A percentile compares a stretch with the other conserved stretches of the same genome.
Conservation (phyloP, 345 rosid species). For the Triadica sebifera region DNA sequence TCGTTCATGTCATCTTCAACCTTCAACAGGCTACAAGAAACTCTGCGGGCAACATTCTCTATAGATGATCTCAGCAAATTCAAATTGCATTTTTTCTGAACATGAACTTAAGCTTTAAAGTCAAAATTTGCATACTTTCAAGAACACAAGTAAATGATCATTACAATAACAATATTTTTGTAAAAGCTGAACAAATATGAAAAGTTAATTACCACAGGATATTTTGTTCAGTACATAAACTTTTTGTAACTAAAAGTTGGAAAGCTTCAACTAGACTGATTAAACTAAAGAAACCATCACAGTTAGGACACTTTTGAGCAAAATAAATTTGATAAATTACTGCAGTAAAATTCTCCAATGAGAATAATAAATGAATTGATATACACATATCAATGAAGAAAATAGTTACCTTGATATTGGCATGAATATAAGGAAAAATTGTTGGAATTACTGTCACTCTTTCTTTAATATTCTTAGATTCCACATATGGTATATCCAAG, state of each 20-base stretch:
- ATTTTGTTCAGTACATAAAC: background rate
- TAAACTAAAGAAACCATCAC: background rate
- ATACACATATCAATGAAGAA: too few relatives aligned
- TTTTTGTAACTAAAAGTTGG: too few relatives aligned
- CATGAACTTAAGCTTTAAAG: slow-evolving; percentile 48
- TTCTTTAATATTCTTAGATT: too few relatives aligned
- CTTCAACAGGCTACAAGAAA: slow-evolving; percentile 34
- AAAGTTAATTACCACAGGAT: background rate
- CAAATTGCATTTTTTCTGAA: slow-evolving; percentile 42
- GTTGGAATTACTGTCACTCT: too few relatives aligned
- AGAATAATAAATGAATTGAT: too few relatives aligned
- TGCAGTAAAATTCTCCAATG: too few relatives aligned
- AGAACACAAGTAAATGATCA: background rate
- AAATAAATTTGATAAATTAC: too few relatives aligned
- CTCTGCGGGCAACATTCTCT: slow-evolving; percentile 12
- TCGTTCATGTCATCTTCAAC: slow-evolving; percentile 46
- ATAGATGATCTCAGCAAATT: slow-evolving; percentile 19
- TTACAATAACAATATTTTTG: background rate
- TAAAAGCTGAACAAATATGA: background rate
- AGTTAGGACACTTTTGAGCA: background rate
- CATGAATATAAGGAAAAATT: too few relatives aligned
- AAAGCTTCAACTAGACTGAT: too few relatives aligned
- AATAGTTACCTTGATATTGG: too few relatives aligned
- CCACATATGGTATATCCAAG: too few relatives aligned
- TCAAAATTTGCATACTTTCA: slow-evolving; percentile 25